Conservation (phyloP, 2,329 filamentous ascomycete species). For the Aspergillus spinulosporus region DNA sequence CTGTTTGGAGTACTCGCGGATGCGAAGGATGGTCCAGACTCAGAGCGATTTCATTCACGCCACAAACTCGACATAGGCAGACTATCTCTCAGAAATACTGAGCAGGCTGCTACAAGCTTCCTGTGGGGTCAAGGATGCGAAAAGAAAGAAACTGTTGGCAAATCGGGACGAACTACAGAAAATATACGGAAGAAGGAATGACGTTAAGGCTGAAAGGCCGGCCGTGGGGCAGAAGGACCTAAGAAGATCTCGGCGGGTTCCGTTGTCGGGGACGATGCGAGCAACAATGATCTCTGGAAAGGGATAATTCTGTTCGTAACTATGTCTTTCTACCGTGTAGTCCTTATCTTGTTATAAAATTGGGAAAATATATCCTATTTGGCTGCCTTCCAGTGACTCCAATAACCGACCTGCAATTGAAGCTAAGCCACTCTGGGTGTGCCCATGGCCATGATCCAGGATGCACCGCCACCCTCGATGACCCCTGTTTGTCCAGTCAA, state of each 20-base stretch:
- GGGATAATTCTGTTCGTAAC: not conserved
- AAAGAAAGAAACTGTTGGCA: not conserved
- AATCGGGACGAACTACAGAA: slow-evolving; percentile 9
- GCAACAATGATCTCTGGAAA: not conserved
- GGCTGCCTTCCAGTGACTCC: slow-evolving; percentile 8
- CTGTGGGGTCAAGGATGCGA: not conserved
- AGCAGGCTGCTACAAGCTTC: not conserved
- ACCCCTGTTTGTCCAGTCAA: not conserved
- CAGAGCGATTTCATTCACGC: slow-evolving; percentile 1
- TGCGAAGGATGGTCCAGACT: not conserved
- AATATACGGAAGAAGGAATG: slow-evolving; percentile 8
- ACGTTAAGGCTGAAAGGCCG: slow-evolving; percentile 11
- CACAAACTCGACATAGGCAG: not conserved
- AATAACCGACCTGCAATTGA: slow-evolving; percentile 9
- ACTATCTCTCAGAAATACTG: not conserved
- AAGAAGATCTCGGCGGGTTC: slow-evolving; percentile 8
- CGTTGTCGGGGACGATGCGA: slow-evolving; percentile 5
- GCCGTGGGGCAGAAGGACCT: slow-evolving; percentile 17
- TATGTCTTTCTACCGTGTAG: not conserved
- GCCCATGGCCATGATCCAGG: not conserved
- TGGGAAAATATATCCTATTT: slow-evolving; percentile 1
- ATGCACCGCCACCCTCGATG: slow-evolving; percentile 22
- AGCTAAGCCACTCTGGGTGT: slow-evolving; percentile 18
- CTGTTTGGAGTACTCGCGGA: slow-evolving; percentile 16
- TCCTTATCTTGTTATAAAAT: slow-evolving; percentile 1